Percentiles rank a stretch among this genome's conserved stretches.
Evolutionary conservation across 768 basidiomycete species (phyloP).

Genomic region (Leccinum subgranulosum): DNA sequence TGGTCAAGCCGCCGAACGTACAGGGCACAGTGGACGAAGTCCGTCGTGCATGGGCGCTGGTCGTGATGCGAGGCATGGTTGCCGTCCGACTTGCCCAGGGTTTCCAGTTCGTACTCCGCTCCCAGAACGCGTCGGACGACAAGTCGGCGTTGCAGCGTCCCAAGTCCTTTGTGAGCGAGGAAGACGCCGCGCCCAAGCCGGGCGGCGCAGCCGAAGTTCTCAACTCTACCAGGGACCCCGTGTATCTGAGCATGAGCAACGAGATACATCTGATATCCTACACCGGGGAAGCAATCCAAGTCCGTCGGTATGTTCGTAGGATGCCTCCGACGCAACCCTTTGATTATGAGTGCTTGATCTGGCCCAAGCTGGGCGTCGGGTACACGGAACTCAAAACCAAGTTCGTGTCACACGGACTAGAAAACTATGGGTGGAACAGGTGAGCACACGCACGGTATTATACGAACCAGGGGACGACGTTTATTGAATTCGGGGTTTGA

Average conservation of each 20-base stretch:
- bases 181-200: slow-evolving; percentile 50
- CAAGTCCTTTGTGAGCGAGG: slow-evolving; percentile 59
- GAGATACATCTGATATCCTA: slow-evolving; percentile 93
- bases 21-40: slow-evolving; percentile 51
- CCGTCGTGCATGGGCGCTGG: slow-evolving; percentile 69
- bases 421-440: slow-evolving; percentile 88
- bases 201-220: slow-evolving; percentile 65
- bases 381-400: slow-evolving; percentile 77
- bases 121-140: slow-evolving; percentile 33
- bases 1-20: slow-evolving; percentile 63
- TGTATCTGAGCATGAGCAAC: slow-evolving; percentile 93
- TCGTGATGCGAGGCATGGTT: slow-evolving; percentile 90
- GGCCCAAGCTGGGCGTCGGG: slow-evolving; percentile 86
- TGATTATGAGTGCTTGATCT: slow-evolving; percentile 86
- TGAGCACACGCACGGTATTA: slow-evolving; percentile 27
- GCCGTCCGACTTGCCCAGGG: slow-evolving; percentile 90
- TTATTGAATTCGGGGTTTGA: background rate
- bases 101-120: slow-evolving; percentile 84
- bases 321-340: slow-evolving; percentile 62
- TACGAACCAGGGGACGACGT: background rate
- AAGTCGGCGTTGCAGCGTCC: slow-evolving; percentile 41
- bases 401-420: slow-evolving; percentile 75
- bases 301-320: slow-evolving; percentile 79
- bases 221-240: slow-evolving; percentile 58
- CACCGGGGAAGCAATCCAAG: slow-evolving; percentile 86